Percentiles rank a stretch among this genome's conserved stretches.
Conservation (phyloP, 495 filamentous ascomycete genomes). For the Thermochaetoides thermophila region DNA sequence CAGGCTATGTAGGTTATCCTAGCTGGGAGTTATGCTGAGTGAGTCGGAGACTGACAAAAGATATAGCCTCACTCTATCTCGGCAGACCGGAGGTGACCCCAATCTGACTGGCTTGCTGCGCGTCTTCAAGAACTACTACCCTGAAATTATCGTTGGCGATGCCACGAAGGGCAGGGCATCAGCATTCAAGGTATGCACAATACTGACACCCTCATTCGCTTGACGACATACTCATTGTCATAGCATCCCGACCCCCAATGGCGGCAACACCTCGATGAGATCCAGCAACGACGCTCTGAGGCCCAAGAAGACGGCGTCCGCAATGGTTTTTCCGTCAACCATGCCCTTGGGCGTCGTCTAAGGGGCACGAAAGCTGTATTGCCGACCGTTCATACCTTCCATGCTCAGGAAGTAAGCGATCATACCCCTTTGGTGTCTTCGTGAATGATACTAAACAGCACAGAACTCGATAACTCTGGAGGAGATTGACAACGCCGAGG, state of each 20-base stretch:
- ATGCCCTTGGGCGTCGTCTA: conserved; percentile 31
- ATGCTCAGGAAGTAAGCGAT: conserved; percentile 45
- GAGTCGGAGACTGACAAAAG: neutral
- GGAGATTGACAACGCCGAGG: conserved; percentile 56
- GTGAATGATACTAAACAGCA: neutral
- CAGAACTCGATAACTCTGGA: conserved; percentile 56
- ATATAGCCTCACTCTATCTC: conserved; percentile 35
- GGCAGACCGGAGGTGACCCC: conserved; percentile 54
- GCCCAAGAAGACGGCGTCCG: conserved; percentile 18
- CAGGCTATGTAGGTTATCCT: conserved; percentile 70
- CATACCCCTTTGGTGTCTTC: neutral
- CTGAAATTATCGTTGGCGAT: conserved; percentile 70
- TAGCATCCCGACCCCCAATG: conserved; percentile 69
- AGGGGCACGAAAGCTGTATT: conserved; percentile 32
- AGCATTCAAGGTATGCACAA: conserved; percentile 36
- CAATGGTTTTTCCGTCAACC: conserved; percentile 38
- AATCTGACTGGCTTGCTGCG: conserved; percentile 62
- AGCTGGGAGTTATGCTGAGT: too few relatives aligned
- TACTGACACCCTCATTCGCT: neutral
- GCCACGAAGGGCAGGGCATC: conserved; percentile 37
- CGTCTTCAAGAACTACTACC: conserved; percentile 80
- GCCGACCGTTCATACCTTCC: conserved; percentile 59
- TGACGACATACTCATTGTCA: conserved; percentile 1
- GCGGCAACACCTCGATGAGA: conserved; percentile 48
- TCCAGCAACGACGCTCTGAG: conserved; percentile 46